These are phyloP conservation scores for Spencermartinsiella ligniputridi DNA, from an alignment of 1,139 yeast species.

Conservation along the genomic window DNA sequence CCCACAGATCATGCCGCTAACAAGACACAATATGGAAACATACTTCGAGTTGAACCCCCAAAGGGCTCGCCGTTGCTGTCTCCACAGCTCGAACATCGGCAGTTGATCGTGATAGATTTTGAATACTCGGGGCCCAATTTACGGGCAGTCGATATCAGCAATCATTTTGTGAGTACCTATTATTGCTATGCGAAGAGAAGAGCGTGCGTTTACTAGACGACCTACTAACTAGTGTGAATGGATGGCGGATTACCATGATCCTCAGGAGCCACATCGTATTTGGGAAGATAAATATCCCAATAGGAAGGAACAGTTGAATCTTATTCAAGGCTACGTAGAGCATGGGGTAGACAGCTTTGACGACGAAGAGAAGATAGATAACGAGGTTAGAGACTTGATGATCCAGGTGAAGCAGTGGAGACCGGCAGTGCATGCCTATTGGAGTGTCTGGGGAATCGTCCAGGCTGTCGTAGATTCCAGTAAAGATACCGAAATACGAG, in stretches of 20 bases:
- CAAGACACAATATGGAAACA: conserved; percentile 83
- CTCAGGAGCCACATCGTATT: conserved; percentile 54
- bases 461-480: conserved; percentile 43
- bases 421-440: conserved; percentile 68
- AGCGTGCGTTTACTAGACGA: no score
- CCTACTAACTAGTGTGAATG: conserved; percentile 60
- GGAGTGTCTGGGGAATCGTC: conserved; percentile 92
- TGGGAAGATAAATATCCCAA: conserved; percentile 59
- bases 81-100: conserved; percentile 55
- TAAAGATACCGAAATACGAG: conserved; percentile 24
- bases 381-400: conserved; percentile 53
- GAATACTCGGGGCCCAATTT: conserved; percentile 94
- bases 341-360: conserved; percentile 35
- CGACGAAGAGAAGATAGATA: conserved; percentile 40
- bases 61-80: conserved; percentile 39
- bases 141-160: conserved; percentile 85
- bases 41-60: conserved; percentile 43
- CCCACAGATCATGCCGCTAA: conserved; percentile 71
- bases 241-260: conserved; percentile 90
- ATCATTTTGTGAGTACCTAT: conserved; percentile 57
- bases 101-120: conserved; percentile 88
- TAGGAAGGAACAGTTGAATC: conserved; percentile 60
- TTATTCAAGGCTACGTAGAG: conserved; percentile 67
- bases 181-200: no score
- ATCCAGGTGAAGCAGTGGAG: conserved; percentile 76